Conservation (phyloP, 768 basidiomycete genomes). For the Gymnopilus junonius region DNA sequence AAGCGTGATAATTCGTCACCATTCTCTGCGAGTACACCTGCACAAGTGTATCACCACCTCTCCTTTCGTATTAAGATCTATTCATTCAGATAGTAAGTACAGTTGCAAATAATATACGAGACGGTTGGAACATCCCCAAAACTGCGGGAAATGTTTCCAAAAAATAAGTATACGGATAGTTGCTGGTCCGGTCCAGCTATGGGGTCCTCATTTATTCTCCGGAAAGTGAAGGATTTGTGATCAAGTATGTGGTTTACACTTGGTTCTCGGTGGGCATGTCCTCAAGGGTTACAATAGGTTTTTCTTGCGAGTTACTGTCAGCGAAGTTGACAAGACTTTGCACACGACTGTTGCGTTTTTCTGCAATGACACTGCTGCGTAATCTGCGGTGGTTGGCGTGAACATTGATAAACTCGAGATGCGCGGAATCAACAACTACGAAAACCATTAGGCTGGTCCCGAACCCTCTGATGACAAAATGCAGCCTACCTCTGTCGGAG, state of each 20-base stretch:
- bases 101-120: background rate
- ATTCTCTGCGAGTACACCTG: too few relatives aligned
- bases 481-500: slow-evolving; percentile 56
- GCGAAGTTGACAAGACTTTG: slow-evolving; percentile 19
- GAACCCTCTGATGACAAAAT: background rate
- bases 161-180: background rate
- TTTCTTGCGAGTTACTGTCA: slow-evolving; percentile 21
- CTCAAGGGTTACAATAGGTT: slow-evolving; percentile 21
- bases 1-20: too few relatives aligned
- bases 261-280: slow-evolving; percentile 4
- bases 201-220: background rate
- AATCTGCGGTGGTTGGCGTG: slow-evolving; percentile 26
- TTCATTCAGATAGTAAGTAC: background rate
- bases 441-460: background rate
- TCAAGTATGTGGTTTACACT: background rate
- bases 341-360: slow-evolving; percentile 17
- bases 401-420: slow-evolving; percentile 25
- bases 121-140: background rate
- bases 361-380: slow-evolving; percentile 13
- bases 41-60: too few relatives aligned
- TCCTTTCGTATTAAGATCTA: slow-evolving; percentile 3
- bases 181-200: background rate
- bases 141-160: background rate
- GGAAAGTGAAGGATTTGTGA: too few relatives aligned
- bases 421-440: slow-evolving; percentile 26